Evolutionary conservation across 1,139 yeast genomes (phyloP), one percentile per base, ranked within the genome.

Genomic region (Kodamaea plutei): DNA sequence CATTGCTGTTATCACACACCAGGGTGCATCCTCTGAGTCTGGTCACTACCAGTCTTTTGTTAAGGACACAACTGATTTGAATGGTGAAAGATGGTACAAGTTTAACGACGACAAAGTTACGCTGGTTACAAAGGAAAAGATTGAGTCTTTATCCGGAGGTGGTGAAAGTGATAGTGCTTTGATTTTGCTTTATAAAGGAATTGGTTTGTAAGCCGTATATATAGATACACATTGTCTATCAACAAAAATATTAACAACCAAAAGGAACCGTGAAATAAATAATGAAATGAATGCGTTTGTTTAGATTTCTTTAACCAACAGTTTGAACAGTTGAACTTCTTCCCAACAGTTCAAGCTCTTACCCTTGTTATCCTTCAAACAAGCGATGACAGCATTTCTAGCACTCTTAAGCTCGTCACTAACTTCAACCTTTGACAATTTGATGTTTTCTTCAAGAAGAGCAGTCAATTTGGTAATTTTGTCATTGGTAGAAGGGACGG

Each of bases 111-210:
- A 89, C 58, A 82, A 83, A 54, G 95, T 93, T n/a, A 64, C 79
- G 7, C 62, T 71, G 23, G 88, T 89, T 10, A 74, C 70, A 37
- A 84, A 77, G 51, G 93, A 87, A 33, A 85, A 76, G 52, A 77
- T 91, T 40, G 96, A 87, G 53, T 61, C 74, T 34, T 70, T 93
- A 42, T 84, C 96, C 6, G 99, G 98, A 28, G 99, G 99, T 31
- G 96, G 98, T 39, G 98, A 93, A 62, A 80, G 95, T 47, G 98
- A 91, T 58, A 79, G 94, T 48, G 98, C 98, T 2, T 74, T 91
- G 58, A 80, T 93, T 39, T 70, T 89, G 44, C 61, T 91, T 33
- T 91, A 91, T 66, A 82, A 81, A 52, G 94, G 87, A 4, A 74
- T 79, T 45, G 94, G 91, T 12, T 51, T 69, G 43, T 61, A 49